Percentiles rank a stretch among this genome's conserved stretches.
Conservation (phyloP, 192 early-diverging fungal genomes). For the Backusella sp. region DNA sequence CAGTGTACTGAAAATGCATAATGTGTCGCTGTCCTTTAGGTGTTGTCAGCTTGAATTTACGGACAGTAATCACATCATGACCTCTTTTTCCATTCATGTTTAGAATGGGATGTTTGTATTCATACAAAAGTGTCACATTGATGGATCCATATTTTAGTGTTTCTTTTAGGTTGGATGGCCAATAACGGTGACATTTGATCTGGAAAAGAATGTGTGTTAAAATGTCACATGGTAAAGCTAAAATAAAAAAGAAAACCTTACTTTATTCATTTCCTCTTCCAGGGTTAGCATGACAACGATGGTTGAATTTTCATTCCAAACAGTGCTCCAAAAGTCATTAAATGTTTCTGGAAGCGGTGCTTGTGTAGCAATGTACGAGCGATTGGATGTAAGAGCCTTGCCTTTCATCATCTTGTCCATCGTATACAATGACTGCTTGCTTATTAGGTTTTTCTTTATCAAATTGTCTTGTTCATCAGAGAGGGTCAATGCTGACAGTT, state of each 20-base stretch:
- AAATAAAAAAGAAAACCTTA: not conserved
- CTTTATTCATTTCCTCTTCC: constrained; percentile 34
- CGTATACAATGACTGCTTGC: constrained; percentile 3
- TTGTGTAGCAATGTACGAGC: constrained; percentile 82
- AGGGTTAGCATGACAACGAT: constrained; percentile 88
- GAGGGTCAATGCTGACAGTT: constrained; percentile 19
- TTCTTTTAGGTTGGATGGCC: constrained; percentile 50
- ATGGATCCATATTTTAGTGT: constrained; percentile 43
- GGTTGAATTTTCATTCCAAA: constrained; percentile 68
- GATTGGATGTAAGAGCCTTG: not conserved
- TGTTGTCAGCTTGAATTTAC: constrained; percentile 32
- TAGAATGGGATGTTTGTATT: constrained; percentile 15
- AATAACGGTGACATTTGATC: constrained; percentile 75
- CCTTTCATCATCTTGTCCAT: not conserved
- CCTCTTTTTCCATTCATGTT: not conserved
- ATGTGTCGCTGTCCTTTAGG: not conserved
- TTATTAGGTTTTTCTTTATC: constrained; percentile 1
- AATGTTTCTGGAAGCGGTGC: constrained; percentile 78
- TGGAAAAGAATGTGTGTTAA: not conserved
- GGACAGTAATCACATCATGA: constrained; percentile 21
- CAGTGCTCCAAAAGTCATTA: constrained; percentile 90
- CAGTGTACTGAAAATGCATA: constrained; percentile 61
- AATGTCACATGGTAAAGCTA: not conserved
- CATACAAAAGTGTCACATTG: constrained; percentile 41
- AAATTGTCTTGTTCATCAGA: constrained; percentile 11